These are phyloP conservation scores for Saccharomycopsis fibuligera DNA, from an alignment of 805 yeast genomes.

Conservation along the genomic window DNA sequence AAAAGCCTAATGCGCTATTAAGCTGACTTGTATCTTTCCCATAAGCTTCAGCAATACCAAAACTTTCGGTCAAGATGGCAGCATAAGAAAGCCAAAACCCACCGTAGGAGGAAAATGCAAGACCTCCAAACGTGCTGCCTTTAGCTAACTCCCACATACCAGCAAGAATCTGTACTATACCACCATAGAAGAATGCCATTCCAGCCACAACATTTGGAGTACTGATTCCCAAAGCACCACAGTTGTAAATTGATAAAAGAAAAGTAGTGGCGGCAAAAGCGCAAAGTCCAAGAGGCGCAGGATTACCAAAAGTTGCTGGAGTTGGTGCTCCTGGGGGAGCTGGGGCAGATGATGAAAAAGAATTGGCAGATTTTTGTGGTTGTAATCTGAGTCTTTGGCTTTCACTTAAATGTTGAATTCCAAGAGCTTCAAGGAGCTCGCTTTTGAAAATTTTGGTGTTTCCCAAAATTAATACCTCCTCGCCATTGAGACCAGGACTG, in stretches of 20 bases:
- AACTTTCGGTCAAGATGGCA: slow-evolving; percentile 46
- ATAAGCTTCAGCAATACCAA: slow-evolving; percentile 42
- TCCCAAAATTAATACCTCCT: slow-evolving; percentile 43
- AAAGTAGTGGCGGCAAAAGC: slow-evolving; percentile 60
- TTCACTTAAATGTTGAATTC: too few species aligned
- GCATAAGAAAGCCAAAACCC: slow-evolving; percentile 65
- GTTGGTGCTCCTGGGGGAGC: slow-evolving; percentile 30
- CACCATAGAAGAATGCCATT: slow-evolving; percentile 58
- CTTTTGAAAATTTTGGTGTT: slow-evolving; percentile 40
- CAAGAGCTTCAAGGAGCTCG: slow-evolving; percentile 47
- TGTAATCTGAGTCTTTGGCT: too few species aligned
- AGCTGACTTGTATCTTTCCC: slow-evolving; percentile 31
- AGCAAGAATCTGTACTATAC: slow-evolving; percentile 53
- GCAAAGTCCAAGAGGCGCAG: slow-evolving; percentile 53
- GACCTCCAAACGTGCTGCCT: slow-evolving; percentile 62
- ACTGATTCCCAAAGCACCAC: slow-evolving; percentile 52
- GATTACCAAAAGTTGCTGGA: slow-evolving; percentile 39
- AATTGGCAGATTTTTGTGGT: neutral
- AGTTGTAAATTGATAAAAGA: slow-evolving; percentile 47
- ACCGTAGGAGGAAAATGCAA: slow-evolving; percentile 39
- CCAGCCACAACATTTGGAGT: slow-evolving; percentile 52
- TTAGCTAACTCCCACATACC: slow-evolving; percentile 63
- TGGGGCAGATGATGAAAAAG: neutral
- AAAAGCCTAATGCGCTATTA: slow-evolving; percentile 40
- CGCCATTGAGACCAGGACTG: slow-evolving; percentile 33